phyloP scores from a whole-genome alignment of 306 rosid genomes.

The Pyrus pyrifolia region DNA sequence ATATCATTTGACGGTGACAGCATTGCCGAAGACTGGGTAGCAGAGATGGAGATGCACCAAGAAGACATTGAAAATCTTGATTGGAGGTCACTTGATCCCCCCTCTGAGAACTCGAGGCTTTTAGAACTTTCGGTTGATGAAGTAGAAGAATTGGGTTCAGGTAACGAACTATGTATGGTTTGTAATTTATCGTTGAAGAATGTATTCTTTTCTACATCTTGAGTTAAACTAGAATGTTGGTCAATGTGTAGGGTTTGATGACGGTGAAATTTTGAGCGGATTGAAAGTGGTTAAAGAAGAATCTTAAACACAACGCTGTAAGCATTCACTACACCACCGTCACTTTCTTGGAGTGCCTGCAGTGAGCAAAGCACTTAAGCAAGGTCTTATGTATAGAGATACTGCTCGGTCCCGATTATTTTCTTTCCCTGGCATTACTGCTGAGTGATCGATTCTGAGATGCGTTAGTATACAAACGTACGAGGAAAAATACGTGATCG shows the following conservation, averaged over 20 bases:
- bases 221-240: background rate
- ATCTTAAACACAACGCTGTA: conserved; percentile 26
- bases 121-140: conserved; percentile 46
- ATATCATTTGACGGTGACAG: conserved; percentile 33
- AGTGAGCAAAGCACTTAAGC: background rate
- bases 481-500: background rate
- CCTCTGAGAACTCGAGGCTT: conserved; percentile 41
- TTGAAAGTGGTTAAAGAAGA: conserved; percentile 43
- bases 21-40: conserved; percentile 51
- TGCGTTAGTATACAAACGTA: background rate
- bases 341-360: background rate
- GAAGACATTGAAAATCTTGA: conserved; percentile 39
- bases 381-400: background rate
- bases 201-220: background rate
- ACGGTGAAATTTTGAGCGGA: conserved; percentile 41
- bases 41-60: conserved; percentile 32
- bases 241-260: conserved; percentile 59
- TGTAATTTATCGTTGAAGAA: background rate
- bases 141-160: conserved; percentile 53
- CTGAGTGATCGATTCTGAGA: background rate
- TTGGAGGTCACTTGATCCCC: conserved; percentile 53
- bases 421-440: background rate
- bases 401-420: background rate
- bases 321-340: background rate
- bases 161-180: conserved; percentile 18